Evolutionary conservation across 2,329 filamentous ascomycete genomes (phyloP).

Genomic region (Fusarium napiforme): DNA sequence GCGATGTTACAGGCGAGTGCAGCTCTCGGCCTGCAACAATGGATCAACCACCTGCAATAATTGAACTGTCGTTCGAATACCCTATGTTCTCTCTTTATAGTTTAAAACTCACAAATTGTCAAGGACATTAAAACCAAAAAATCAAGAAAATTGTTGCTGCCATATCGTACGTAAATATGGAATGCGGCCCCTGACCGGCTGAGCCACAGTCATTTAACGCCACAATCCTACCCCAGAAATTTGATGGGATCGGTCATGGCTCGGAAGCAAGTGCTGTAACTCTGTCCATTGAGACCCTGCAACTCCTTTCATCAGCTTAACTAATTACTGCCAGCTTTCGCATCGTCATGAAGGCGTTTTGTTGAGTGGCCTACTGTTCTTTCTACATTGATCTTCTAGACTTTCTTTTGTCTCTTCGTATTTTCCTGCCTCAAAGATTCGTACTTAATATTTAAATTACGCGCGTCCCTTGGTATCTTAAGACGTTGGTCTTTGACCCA

Average conservation of each 20-base stretch:
- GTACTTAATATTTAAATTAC: conserved; percentile 3
- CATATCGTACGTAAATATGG: background rate
- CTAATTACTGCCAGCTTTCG: conserved; percentile 4
- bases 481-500: conserved; percentile 34
- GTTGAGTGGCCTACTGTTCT: conserved; percentile 12
- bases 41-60: background rate
- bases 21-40: background rate
- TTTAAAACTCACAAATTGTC: background rate
- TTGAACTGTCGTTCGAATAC: background rate
- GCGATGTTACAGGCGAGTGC: background rate
- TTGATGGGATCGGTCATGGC: conserved; percentile 10
- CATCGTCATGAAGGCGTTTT: conserved; percentile 30
- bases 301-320: conserved; percentile 36
- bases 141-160: background rate
- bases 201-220: conserved; percentile 24
- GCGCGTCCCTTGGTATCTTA: conserved; percentile 32
- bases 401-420: background rate
- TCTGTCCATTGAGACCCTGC: conserved; percentile 35
- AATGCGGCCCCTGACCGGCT: conserved; percentile 19
- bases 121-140: background rate
- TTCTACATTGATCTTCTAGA: background rate
- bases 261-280: conserved; percentile 24
- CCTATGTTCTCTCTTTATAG: background rate
- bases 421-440: background rate
- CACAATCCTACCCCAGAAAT: conserved; percentile 34